Evolutionary conservation across 768 basidiomycete genomes (phyloP).

Genomic region (Lactifluus hygrophoroides): DNA sequence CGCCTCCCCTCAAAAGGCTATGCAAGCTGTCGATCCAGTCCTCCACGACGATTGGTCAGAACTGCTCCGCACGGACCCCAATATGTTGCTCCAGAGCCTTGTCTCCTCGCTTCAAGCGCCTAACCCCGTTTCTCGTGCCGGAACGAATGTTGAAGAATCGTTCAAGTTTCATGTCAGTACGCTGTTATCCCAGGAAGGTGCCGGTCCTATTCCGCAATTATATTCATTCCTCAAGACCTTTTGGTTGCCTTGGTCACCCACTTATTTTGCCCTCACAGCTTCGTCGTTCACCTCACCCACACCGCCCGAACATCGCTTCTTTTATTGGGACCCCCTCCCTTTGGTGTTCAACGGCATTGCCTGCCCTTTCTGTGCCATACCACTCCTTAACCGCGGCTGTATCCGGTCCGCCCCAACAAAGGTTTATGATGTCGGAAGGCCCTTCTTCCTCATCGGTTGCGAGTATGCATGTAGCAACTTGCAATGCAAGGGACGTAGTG

Average conservation of each 20-base stretch:
- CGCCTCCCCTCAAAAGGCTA: background rate
- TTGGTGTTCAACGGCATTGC: conserved; percentile 76
- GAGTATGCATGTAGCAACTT: conserved; percentile 59
- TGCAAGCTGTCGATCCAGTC: conserved; percentile 22
- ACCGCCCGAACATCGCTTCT: conserved; percentile 65
- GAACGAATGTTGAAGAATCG: conserved; percentile 63
- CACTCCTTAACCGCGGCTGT: conserved; percentile 58
- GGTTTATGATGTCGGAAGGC: conserved; percentile 69
- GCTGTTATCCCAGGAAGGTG: conserved; percentile 40
- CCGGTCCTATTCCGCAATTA: conserved; percentile 50
- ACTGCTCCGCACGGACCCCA: conserved; percentile 46
- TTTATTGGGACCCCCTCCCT: conserved; percentile 84
- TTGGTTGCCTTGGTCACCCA: conserved; percentile 73
- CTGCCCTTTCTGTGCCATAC: conserved; percentile 55
- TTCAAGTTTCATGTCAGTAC: conserved; percentile 72
- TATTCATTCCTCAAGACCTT: conserved; percentile 78
- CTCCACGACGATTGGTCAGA: conserved; percentile 60
- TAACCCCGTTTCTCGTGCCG: conserved; percentile 50
- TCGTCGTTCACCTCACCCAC: conserved; percentile 60
- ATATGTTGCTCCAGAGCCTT: conserved; percentile 48
- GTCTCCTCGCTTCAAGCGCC: conserved; percentile 52
- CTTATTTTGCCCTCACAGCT: conserved; percentile 69
- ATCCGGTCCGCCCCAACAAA: conserved; percentile 70
- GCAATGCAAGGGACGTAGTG: conserved; percentile 36
- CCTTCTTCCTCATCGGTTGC: conserved; percentile 81